Conservation (phyloP, 108 stramenopile species). For the Pseudonitzschia delicatissima region DNA sequence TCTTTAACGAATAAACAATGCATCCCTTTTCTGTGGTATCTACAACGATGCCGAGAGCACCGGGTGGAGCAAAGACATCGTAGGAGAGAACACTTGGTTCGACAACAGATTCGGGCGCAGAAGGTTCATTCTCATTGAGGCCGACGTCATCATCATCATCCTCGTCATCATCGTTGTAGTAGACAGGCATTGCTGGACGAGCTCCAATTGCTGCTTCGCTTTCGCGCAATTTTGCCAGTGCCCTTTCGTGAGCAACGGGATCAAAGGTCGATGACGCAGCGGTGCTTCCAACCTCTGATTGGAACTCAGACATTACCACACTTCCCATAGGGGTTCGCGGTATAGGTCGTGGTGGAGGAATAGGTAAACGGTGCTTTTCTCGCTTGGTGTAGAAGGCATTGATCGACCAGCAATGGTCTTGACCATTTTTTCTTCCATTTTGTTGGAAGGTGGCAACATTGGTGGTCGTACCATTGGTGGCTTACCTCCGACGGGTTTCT, state of each 20-base stretch:
- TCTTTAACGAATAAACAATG: conserved; percentile 73
- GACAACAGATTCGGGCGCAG: neutral
- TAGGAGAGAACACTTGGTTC: conserved; percentile 22
- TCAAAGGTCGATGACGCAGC: conserved; percentile 41
- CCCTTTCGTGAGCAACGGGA: conserved; percentile 27
- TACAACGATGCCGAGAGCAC: conserved; percentile 78
- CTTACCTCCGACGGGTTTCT: conserved; percentile 1
- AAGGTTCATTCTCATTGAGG: conserved; percentile 8
- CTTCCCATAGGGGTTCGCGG: conserved; percentile 24
- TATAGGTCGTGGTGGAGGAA: conserved; percentile 29
- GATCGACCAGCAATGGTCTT: neutral
- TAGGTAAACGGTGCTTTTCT: conserved; percentile 26
- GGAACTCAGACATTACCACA: conserved; percentile 24
- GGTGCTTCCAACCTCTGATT: conserved; percentile 24
- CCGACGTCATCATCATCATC: too few relatives aligned
- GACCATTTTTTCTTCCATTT: neutral
- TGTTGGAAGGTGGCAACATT: neutral
- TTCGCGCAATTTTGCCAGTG: conserved; percentile 13
- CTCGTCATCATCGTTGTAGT: conserved; percentile 34
- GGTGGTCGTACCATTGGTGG: conserved; percentile 28
- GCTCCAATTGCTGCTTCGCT: conserved; percentile 24
- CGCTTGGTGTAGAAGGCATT: conserved; percentile 17
- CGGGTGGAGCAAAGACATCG: conserved; percentile 78
- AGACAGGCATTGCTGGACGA: conserved; percentile 21
- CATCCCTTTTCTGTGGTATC: conserved; percentile 80